Base-by-base conservation (phyloP, 2,329 filamentous ascomycete species). In the Ophiostoma pallidulum region DNA sequence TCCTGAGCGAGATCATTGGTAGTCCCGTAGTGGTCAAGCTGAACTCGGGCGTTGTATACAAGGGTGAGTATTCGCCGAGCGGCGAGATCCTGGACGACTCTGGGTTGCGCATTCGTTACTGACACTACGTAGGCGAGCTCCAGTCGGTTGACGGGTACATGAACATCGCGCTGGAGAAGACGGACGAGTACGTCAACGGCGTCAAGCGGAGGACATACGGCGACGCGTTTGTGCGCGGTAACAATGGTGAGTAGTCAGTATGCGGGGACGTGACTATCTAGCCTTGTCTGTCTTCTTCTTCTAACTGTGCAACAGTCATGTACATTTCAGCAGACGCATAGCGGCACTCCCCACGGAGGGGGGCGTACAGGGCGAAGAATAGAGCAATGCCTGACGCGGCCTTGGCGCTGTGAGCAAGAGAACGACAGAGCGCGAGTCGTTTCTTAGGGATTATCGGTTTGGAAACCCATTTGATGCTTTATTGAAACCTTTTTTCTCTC, bases 111-210 rank as follows among this genome's bases (percentile, higher is more conserved):
- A 22, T 8, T 16, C 13, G 9, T 40, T 32, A 13, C 33, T 38
- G 22, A 29, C 24, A 8, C 18, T 19, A n/a, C 1, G 2, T 53
- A 96, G 91, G 92, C 57, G 89, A 96, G 64, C 77, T 97, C 32
- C 90, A 97, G 64, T 95, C 90, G 1, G 91, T 98, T 42, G 92
- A 98, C 66, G 92, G 92, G 45, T 98, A 97, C 70, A 98, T 98
- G 92, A 98, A 98, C 70, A 96, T 98, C 64, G 91, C 92, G 12
- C 78, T 98, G 26, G 92, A 98, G 67, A 92, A 95, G 69, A 94
- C 89, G 18, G 83, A 87, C 55, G 92, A 98, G 68, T 89, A 83
- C 58, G 84, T 96, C 57, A 84, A 94, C 61, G 91, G 90, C 36
- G 78, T 81, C 54, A 80, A 91, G 67, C 78, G 85, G 59, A 78